Base-by-base conservation (phyloP, 2,329 filamentous ascomycete species). In the Colletotrichum euphorbiae region DNA sequence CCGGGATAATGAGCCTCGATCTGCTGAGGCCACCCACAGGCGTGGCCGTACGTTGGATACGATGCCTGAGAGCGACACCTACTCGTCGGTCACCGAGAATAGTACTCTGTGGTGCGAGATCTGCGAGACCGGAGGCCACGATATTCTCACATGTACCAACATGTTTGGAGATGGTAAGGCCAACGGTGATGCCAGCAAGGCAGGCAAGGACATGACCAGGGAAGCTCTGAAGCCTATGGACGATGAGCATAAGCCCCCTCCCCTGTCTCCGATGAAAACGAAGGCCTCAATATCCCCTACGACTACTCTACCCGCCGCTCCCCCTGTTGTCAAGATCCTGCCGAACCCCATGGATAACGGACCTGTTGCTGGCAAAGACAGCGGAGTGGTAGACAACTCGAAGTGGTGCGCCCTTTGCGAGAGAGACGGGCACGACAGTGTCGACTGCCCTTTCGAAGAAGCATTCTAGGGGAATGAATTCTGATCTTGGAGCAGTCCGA, bases 381-480 rank as follows among this genome's bases (percentile, higher is more conserved):
- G 90, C 62, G 91, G 92, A 1, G 82, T 93, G 52, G 85, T 95
- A 71, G 93, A 98, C 74, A 88, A 90, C 62, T 88, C 91, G 70
- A 98, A 97, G 81, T 99, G 96, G 96, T 99, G 96, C 80, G 96
- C 96, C 15, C 84, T 98, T 50, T 99, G 96, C 77, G 96, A 99
- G 83, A 89, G 93, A 70, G 96, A 99, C 75, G 96, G 96, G 13
- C 96, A 99, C 77, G 93, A 98, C 79, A 98, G 95, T 75, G 94
- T 97, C 69, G 93, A 97, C 79, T 97, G 94, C 80, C 94, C 94
- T 12, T 92, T 97, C 79, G 94, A 97, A 80, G 93, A 97, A 78
- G 89, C 89, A 33, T 92, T 90, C 71, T 90, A 82, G 78, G 62
- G 40, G 40, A 43, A 43, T 58, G 46, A 48, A 28, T 45, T 50